phyloP scores from a whole-genome alignment of 1,284 basidiomycete species.

The Violaceomyces palustris region DNA sequence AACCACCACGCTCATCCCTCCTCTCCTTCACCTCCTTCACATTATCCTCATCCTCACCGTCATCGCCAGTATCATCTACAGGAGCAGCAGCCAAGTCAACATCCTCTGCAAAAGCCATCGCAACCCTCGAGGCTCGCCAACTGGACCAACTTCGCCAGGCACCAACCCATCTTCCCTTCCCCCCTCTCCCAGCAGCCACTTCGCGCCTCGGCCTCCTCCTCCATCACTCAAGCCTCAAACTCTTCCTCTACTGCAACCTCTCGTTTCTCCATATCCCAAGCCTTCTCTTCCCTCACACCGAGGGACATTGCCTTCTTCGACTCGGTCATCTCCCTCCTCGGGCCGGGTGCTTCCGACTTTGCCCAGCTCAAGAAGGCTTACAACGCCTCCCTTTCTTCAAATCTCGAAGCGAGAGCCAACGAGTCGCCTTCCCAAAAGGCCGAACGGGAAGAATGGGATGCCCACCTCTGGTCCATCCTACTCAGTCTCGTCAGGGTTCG shows the following conservation, averaged over 20 bases:
- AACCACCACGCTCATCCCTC: too few species aligned
- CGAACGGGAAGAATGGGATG: conserved; percentile 21
- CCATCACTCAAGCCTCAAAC: conserved; percentile 16
- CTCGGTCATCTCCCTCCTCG: conserved; percentile 23
- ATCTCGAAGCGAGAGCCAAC: conserved; percentile 3
- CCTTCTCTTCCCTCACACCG: conserved; percentile 17
- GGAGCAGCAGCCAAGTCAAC: too few species aligned
- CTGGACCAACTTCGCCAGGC: not conserved
- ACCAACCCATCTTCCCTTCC: conserved; percentile 21
- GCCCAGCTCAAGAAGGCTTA: conserved; percentile 42
- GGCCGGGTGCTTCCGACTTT: conserved; percentile 35
- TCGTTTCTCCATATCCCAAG: conserved; percentile 23
- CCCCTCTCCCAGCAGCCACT: conserved; percentile 21
- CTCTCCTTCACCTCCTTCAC: too few species aligned
- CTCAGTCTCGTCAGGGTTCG: conserved; percentile 46
- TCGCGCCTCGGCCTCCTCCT: conserved; percentile 24
- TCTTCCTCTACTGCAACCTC: conserved; percentile 17
- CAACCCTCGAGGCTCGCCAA: too few species aligned
- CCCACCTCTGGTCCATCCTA: conserved; percentile 44
- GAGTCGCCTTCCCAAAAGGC: not conserved
- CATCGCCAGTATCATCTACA: too few species aligned
- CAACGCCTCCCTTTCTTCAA: conserved; percentile 10
- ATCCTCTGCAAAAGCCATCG: too few species aligned
- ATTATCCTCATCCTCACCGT: too few species aligned
- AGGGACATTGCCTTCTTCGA: conserved; percentile 45